Evolutionary conservation across 2,329 filamentous ascomycete species (phyloP), one percentile per base, ranked within the genome.

Genomic region (Polytolypa hystricis): DNA sequence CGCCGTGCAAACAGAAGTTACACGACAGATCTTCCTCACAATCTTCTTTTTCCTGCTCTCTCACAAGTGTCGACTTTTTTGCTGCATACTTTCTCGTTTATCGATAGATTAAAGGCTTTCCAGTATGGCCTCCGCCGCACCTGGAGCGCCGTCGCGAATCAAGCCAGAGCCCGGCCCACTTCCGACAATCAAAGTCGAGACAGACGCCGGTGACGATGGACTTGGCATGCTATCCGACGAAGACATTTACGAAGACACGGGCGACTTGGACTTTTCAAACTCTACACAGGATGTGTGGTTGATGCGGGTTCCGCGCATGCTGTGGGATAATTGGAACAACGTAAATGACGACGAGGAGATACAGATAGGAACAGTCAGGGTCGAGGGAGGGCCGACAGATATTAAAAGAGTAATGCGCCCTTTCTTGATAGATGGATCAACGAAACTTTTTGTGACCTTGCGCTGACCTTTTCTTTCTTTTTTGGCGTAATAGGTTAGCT

Each of bases 321-420:
- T 93, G 39, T 91, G 84, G 77, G 75, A 89, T 47, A 73, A 79
- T 30, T 93, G 86, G 83, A 64, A 66, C 18, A 70, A 78, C 47
- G 62, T 93, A 10, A 79, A 84, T 49, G 82, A 89, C 44, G 80
- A 93, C 47, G 79, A 81, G 39, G 81, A 87, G 61, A 81, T 93
- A 44, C 73, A 81, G 55, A 74, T 93, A 45, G 85, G 85, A 30
- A 89, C 77, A 19, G 68, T 93, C 51, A 65, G 71, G 47, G 66
- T 75, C 7, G 66, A 70, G 29, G 72, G 70, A n/a, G 63, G 69
- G 16, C 66, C 74, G 42, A 69, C 70, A 11, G 61, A 69, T 44
- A 56, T 64, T 16, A 66, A 71, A 49, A 62, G 66, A 42, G 65
- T 68, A 49, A n/a, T n/a, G n/a, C n/a, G n/a, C 20, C 56, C 29